Conservation (phyloP, 352 stramenopile genomes). For the Globisporangium alternatum region DNA sequence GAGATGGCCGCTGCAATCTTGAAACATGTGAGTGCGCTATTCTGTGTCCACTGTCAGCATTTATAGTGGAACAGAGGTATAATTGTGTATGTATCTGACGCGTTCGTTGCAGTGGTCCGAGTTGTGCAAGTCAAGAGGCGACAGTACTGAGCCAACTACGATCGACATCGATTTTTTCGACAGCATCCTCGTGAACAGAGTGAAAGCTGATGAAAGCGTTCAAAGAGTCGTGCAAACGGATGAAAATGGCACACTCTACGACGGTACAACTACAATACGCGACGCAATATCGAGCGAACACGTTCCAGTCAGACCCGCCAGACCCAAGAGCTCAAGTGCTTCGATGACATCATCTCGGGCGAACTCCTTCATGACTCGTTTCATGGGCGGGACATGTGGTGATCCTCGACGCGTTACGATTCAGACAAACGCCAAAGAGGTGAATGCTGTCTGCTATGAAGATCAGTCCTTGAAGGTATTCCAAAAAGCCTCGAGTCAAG, state of each 20-base stretch:
- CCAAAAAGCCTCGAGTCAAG: background rate
- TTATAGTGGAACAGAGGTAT: too few species aligned
- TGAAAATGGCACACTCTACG: background rate
- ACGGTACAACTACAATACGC: background rate
- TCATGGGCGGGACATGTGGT: slow-evolving; percentile 15
- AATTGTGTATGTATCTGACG: background rate
- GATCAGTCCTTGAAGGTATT: background rate
- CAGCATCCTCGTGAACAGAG: slow-evolving; percentile 30
- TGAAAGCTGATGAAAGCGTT: background rate
- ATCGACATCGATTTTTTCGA: slow-evolving; percentile 71
- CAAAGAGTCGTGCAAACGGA: background rate
- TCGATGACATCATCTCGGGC: slow-evolving; percentile 18
- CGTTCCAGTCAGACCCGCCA: slow-evolving; percentile 17
- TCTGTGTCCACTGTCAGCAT: background rate
- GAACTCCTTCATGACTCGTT: slow-evolving; percentile 13
- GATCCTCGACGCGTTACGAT: background rate
- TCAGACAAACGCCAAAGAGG: background rate
- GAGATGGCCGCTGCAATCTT: slow-evolving; percentile 34
- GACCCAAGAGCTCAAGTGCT: slow-evolving; percentile 29
- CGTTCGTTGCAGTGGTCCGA: slow-evolving; percentile 33
- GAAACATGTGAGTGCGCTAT: slow-evolving; percentile 36
- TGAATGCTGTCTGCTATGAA: background rate
- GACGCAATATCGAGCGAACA: background rate
- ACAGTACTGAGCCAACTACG: slow-evolving; percentile 10
- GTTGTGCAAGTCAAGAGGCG: slow-evolving; percentile 28